These are phyloP conservation scores for Trametopsis cervina DNA, from an alignment of 768 basidiomycete genomes.

Conservation along the genomic window DNA sequence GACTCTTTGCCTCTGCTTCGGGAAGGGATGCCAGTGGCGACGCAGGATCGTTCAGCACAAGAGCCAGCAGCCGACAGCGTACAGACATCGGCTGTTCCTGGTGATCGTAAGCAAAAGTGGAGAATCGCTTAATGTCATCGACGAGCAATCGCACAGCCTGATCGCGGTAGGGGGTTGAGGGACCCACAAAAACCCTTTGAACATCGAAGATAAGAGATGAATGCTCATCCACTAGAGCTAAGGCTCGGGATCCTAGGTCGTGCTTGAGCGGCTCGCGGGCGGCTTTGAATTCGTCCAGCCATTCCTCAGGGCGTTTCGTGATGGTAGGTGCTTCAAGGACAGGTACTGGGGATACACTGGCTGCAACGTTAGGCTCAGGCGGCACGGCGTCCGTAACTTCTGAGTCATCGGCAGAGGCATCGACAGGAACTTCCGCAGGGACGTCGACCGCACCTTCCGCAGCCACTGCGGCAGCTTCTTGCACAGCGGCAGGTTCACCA, in stretches of 20 bases:
- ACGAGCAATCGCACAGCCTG: conserved; percentile 67
- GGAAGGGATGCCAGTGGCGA: conserved; percentile 40
- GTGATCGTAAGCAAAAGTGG: conserved; percentile 55
- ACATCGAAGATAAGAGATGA: conserved; percentile 87
- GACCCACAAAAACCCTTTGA: conserved; percentile 70
- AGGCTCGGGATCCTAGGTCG: conserved; percentile 58
- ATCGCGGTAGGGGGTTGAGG: conserved; percentile 48
- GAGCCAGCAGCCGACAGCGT: conserved; percentile 78
- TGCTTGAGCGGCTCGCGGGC: conserved; percentile 60
- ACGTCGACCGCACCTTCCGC: not conserved
- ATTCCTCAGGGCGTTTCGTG: conserved; percentile 50
- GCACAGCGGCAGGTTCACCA: conserved; percentile 11
- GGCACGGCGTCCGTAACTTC: conserved; percentile 1
- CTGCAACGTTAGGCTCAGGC: conserved; percentile 1
- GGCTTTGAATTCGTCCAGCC: conserved; percentile 57
- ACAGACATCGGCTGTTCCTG: conserved; percentile 75
- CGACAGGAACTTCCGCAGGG: not conserved
- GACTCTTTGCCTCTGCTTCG: conserved; percentile 41
- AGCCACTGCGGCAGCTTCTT: conserved; percentile 4
- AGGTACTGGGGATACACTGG: conserved; percentile 6
- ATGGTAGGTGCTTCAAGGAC: conserved; percentile 10
- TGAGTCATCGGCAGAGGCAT: not conserved
- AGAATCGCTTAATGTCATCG: conserved; percentile 68
- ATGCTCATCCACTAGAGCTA: conserved; percentile 80
- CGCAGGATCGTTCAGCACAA: conserved; percentile 72